Evolutionary conservation across 2,329 filamentous ascomycete species (phyloP).

Genomic region (Epicoccum sorghinum): DNA sequence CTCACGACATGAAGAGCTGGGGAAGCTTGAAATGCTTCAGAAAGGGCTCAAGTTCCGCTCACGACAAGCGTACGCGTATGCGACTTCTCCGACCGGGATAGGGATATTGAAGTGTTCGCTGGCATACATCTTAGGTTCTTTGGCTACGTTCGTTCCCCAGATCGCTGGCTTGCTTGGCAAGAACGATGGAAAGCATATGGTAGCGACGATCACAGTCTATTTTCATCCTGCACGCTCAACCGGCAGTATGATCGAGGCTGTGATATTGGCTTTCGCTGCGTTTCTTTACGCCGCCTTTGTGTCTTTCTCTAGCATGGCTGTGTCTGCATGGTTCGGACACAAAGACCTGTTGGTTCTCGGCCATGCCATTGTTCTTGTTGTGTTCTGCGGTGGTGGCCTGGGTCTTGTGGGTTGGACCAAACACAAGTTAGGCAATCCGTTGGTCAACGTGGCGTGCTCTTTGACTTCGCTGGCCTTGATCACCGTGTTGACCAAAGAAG

Average conservation of each 20-base stretch:
- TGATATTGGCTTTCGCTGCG: constrained; percentile 75
- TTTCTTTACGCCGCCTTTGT: constrained; percentile 79
- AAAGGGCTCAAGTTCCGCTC: constrained; percentile 40
- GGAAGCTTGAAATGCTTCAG: constrained; percentile 42
- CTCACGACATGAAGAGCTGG: constrained; percentile 38
- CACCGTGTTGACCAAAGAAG: constrained; percentile 88
- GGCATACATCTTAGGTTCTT: constrained; percentile 83
- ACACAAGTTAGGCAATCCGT: constrained; percentile 75
- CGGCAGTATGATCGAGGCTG: constrained; percentile 88
- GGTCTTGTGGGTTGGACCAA: constrained; percentile 90
- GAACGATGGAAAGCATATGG: constrained; percentile 91
- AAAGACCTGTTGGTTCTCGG: constrained; percentile 72
- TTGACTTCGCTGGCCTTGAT: constrained; percentile 88
- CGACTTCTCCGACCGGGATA: constrained; percentile 74
- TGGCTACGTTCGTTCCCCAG: constrained; percentile 80
- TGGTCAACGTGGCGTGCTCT: constrained; percentile 81
- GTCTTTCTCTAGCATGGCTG: constrained; percentile 84
- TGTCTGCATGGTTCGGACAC: constrained; percentile 77
- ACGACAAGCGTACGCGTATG: constrained; percentile 62
- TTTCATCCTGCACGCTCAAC: constrained; percentile 88
- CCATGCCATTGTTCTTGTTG: constrained; percentile 76
- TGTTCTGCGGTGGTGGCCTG: constrained; percentile 85
- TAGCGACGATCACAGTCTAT: constrained; percentile 92
- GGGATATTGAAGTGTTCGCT: constrained; percentile 89
- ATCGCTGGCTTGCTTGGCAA: constrained; percentile 77